Evolutionary conservation across 1,284 basidiomycete species (phyloP).

Genomic region (Boletus chippewaensis): DNA sequence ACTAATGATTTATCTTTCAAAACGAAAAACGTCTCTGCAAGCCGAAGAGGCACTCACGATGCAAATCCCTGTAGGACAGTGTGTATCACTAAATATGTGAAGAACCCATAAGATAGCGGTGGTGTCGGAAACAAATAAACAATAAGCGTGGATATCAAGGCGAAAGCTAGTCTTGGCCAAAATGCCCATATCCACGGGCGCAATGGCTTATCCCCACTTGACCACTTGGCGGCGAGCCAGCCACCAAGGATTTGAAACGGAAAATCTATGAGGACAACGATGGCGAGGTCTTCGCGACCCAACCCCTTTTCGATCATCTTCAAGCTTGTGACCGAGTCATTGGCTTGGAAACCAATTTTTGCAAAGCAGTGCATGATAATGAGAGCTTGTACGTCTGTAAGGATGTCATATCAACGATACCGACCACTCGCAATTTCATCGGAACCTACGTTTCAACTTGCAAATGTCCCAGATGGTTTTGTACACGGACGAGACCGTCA

Average conservation of each 20-base stretch:
- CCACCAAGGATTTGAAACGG: constrained; percentile 96
- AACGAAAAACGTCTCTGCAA: not conserved
- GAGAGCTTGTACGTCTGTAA: constrained; percentile 83
- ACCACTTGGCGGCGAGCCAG: constrained; percentile 95
- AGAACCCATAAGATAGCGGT: constrained; percentile 74
- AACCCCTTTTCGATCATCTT: constrained; percentile 98
- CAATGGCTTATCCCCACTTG: constrained; percentile 66
- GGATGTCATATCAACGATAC: not conserved
- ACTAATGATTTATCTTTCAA: constrained; percentile 35
- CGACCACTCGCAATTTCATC: not conserved
- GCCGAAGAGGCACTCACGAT: constrained; percentile 46
- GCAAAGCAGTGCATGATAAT: constrained; percentile 85
- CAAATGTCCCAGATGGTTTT: constrained; percentile 93
- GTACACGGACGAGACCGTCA: constrained; percentile 90
- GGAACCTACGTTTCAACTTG: constrained; percentile 71
- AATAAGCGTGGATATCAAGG: constrained; percentile 68
- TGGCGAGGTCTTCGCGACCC: constrained; percentile 89
- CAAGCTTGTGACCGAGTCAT: constrained; percentile 87
- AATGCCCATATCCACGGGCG: constrained; percentile 90
- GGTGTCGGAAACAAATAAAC: constrained; percentile 82
- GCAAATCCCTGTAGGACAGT: constrained; percentile 86
- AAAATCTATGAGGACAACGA: constrained; percentile 95
- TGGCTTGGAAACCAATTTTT: constrained; percentile 94
- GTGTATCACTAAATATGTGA: constrained; percentile 70
- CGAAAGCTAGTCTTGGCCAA: constrained; percentile 79